These are phyloP conservation scores for Hortiboletus flavorubellus DNA, from an alignment of 768 basidiomycete species.

Conservation along the genomic window DNA sequence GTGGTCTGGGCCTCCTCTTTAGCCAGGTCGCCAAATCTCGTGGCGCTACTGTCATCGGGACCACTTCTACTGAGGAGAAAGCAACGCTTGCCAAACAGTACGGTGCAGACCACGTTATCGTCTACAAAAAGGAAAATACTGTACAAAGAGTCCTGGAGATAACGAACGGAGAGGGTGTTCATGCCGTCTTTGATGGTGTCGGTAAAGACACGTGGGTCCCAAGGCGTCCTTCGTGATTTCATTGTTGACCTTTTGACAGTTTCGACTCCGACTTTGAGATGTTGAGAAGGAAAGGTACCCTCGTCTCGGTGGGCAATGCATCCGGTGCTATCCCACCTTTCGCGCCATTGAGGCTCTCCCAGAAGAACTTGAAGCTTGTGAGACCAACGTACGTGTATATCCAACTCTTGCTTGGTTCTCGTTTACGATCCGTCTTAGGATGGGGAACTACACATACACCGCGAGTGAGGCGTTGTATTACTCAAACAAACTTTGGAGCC, in stretches of 20 bases:
- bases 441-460: constrained; percentile 70
- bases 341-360: constrained; percentile 62
- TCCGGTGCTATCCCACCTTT: constrained; percentile 82
- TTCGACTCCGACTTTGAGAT: constrained; percentile 80
- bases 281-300: constrained; percentile 81
- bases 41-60: constrained; percentile 91
- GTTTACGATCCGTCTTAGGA: constrained; percentile 37
- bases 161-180: constrained; percentile 76
- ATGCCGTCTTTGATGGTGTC: constrained; percentile 93
- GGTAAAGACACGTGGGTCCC: constrained; percentile 85
- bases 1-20: constrained; percentile 74
- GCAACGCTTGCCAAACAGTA: constrained; percentile 71
- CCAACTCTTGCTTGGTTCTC: neutral
- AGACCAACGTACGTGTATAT: constrained; percentile 61
- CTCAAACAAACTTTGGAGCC: constrained; percentile 56
- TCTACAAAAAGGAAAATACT: constrained; percentile 74
- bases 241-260: constrained; percentile 33
- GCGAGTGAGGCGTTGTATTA: constrained; percentile 72
- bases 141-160: constrained; percentile 70
- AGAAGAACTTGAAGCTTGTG: constrained; percentile 78
- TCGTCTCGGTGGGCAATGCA: constrained; percentile 90
- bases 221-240: neutral
- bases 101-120: constrained; percentile 85
- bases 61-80: constrained; percentile 83
- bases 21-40: constrained; percentile 65